These are phyloP conservation scores for Cicer arietinum DNA, from an alignment of 306 rosid genomes.

Conservation along the genomic window DNA sequence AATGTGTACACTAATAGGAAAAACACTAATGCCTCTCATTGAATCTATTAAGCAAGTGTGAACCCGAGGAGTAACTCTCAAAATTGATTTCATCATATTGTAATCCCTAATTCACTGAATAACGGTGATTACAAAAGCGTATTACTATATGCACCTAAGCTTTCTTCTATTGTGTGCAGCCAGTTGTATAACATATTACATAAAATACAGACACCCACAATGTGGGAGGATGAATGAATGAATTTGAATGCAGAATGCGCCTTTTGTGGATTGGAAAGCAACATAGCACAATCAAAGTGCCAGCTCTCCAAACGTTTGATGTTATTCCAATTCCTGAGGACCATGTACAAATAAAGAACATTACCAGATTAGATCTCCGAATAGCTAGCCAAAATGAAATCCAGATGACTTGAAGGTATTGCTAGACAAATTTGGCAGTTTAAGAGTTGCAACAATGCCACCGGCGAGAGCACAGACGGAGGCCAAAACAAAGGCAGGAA, in stretches of 20 bases:
- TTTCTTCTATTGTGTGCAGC: conserved; percentile 44
- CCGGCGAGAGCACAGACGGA: conserved; percentile 77
- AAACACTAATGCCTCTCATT: too few relatives aligned
- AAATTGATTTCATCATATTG: conserved; percentile 39
- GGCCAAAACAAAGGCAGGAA: conserved; percentile 91
- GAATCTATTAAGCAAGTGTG: neutral
- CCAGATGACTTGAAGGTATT: conserved; percentile 69
- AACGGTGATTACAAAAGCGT: conserved; percentile 23
- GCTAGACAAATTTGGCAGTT: conserved; percentile 66
- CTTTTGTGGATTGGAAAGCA: conserved; percentile 48
- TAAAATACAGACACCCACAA: conserved; percentile 55
- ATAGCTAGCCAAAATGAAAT: conserved; percentile 71
- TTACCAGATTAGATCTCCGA: conserved; percentile 26
- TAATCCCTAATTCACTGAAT: conserved; percentile 38
- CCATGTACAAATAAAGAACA: conserved; percentile 42
- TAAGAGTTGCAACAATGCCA: conserved; percentile 69
- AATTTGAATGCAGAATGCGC: conserved; percentile 59
- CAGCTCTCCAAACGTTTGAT: conserved; percentile 42
- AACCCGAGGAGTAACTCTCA: conserved; percentile 10
- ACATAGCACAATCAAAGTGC: conserved; percentile 37
- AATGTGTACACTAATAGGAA: too few relatives aligned
- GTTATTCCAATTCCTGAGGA: conserved; percentile 44
- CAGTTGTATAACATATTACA: conserved; percentile 47
- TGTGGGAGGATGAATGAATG: conserved; percentile 60
- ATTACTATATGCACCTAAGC: conserved; percentile 46